A percentile compares a stretch with the other conserved stretches of the same genome.
phyloP scores from a whole-genome alignment of 164 flowering plant species.

The Vitis riparia region DNA sequence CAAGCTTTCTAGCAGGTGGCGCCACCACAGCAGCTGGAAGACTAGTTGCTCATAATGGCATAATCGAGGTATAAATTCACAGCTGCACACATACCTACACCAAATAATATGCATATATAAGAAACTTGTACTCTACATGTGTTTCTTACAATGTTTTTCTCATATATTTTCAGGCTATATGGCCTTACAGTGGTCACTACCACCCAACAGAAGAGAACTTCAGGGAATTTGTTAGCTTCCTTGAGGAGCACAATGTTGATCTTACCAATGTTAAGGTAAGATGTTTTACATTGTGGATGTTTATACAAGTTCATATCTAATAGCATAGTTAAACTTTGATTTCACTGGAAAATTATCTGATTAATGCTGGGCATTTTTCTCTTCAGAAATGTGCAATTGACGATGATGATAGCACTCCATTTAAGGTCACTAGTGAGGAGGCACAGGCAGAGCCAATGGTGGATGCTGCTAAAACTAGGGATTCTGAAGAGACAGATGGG shows the following conservation, averaged over 20 bases:
- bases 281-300: neutral
- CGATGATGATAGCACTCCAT: slow-evolving; percentile 35
- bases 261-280: slow-evolving; percentile 65
- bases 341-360: neutral
- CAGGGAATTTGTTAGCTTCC: slow-evolving; percentile 63
- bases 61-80: slow-evolving; percentile 48
- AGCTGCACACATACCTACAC: neutral
- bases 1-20: slow-evolving; percentile 69
- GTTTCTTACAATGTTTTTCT: neutral
- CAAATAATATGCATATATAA: neutral
- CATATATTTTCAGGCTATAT: slow-evolving; percentile 49
- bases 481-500: neutral
- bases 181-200: slow-evolving; percentile 85
- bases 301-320: too few relatives aligned
- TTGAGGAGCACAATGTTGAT: slow-evolving; percentile 58
- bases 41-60: slow-evolving; percentile 58
- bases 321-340: too few relatives aligned
- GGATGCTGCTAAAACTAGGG: neutral
- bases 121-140: neutral
- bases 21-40: slow-evolving; percentile 85
- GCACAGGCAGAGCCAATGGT: slow-evolving; percentile 1
- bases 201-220: slow-evolving; percentile 78
- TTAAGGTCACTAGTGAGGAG: slow-evolving; percentile 5
- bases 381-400: slow-evolving; percentile 39
- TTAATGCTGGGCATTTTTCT: neutral